A percentile compares a stretch with the other conserved stretches of the same genome.
Conservation (phyloP, 2,329 filamentous ascomycete species). For the Torrubiellomyces zombiae region DNA sequence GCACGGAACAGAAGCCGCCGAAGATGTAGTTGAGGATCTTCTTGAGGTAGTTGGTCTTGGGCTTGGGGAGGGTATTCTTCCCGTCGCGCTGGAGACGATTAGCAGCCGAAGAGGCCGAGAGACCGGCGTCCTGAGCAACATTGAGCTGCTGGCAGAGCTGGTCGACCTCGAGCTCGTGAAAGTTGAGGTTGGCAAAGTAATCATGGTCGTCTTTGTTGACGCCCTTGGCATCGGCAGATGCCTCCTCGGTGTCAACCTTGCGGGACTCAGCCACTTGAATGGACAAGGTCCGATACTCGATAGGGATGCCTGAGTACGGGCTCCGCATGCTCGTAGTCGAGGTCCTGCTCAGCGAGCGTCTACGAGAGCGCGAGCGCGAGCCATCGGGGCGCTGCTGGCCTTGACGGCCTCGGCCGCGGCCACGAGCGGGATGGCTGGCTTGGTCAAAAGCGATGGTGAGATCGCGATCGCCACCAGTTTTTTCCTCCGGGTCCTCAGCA, state of each 20-base stretch:
- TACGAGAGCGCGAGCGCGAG: slow-evolving; percentile 9
- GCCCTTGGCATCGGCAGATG: slow-evolving; percentile 8
- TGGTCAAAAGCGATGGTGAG: slow-evolving; percentile 11
- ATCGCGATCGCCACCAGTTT: slow-evolving; percentile 8
- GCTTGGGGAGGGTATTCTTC: slow-evolving; percentile 22
- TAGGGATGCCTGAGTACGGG: slow-evolving; percentile 19
- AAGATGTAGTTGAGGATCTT: slow-evolving; percentile 25
- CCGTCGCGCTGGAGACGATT: slow-evolving; percentile 22
- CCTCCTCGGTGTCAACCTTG: slow-evolving; percentile 10
- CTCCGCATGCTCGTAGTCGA: slow-evolving; percentile 14
- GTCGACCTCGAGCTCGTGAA: slow-evolving; percentile 17
- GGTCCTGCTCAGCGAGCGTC: slow-evolving; percentile 9
- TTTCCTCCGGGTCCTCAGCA: slow-evolving; percentile 8
- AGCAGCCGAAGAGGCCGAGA: slow-evolving; percentile 17
- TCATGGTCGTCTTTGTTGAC: slow-evolving; percentile 20
- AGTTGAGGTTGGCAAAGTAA: slow-evolving; percentile 24
- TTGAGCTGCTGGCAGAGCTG: slow-evolving; percentile 23
- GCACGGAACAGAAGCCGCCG: slow-evolving; percentile 29
- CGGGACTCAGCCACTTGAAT: slow-evolving; percentile 22
- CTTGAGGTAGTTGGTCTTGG: slow-evolving; percentile 24
- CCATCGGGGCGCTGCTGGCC: slow-evolving; percentile 1
- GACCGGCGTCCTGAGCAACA: slow-evolving; percentile 15
- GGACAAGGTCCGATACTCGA: slow-evolving; percentile 23
- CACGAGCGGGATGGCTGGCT: slow-evolving; percentile 7
- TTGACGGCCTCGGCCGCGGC: slow-evolving; percentile 6